Evolutionary conservation across 1,284 basidiomycete species (phyloP).

Genomic region (Naganishia sp.): DNA sequence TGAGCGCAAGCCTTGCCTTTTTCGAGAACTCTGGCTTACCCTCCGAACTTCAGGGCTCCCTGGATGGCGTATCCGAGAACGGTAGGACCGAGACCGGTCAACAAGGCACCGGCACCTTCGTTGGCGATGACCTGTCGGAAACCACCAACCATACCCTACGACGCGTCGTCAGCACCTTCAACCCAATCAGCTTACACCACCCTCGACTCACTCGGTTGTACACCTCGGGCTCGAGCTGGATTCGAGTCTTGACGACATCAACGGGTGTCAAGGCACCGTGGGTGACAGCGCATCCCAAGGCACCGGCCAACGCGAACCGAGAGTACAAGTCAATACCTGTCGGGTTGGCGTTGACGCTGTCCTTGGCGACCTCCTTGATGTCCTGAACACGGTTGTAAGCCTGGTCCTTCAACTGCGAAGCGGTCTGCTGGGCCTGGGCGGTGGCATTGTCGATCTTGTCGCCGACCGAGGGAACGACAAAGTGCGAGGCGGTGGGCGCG

Average conservation of each 20-base stretch:
- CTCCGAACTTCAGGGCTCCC: slow-evolving; percentile 95
- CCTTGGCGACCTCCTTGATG: slow-evolving; percentile 49
- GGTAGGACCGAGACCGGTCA: slow-evolving; percentile 91
- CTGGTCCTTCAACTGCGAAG: slow-evolving; percentile 77
- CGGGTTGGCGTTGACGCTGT: slow-evolving; percentile 44
- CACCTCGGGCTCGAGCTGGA: slow-evolving; percentile 73
- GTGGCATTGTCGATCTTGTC: slow-evolving; percentile 52
- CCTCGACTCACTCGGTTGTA: slow-evolving; percentile 59
- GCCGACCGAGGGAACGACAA: slow-evolving; percentile 53
- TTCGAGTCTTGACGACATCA: slow-evolving; percentile 96
- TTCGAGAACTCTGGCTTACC: slow-evolving; percentile 49
- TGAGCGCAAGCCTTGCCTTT: not conserved
- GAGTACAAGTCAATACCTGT: slow-evolving; percentile 57
- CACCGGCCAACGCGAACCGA: slow-evolving; percentile 73
- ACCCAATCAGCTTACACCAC: not conserved
- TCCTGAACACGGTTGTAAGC: slow-evolving; percentile 46
- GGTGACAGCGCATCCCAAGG: slow-evolving; percentile 87
- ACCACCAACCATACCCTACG: slow-evolving; percentile 68
- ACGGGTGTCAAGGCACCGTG: slow-evolving; percentile 91
- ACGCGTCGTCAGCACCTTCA: not conserved
- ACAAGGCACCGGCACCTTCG: slow-evolving; percentile 80
- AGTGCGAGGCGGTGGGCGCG: slow-evolving; percentile 45
- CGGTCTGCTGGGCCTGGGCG: slow-evolving; percentile 59
- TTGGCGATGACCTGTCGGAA: slow-evolving; percentile 75
- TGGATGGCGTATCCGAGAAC: slow-evolving; percentile 92